These are phyloP conservation scores for Radiomyces spectabilis DNA, from an alignment of 192 early-diverging fungal species.

Conservation along the genomic window DNA sequence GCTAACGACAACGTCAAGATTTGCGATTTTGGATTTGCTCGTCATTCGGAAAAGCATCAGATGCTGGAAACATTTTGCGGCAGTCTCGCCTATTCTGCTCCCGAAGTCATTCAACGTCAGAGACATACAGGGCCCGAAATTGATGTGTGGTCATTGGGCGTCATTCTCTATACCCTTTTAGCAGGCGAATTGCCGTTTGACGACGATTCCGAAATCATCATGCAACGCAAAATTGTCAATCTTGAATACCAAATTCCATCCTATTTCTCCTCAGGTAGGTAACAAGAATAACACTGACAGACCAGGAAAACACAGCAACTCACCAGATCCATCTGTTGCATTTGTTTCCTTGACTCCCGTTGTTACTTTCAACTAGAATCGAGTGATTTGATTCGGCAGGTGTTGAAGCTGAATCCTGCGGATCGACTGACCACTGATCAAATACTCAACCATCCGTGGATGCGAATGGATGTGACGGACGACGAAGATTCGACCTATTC, in stretches of 20 bases:
- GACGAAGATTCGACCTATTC: slow-evolving; percentile 7
- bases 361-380: too few species aligned
- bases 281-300: too few species aligned
- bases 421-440: slow-evolving; percentile 56
- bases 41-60: slow-evolving; percentile 48
- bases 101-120: slow-evolving; percentile 69
- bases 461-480: background rate
- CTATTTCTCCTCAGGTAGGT: slow-evolving; percentile 53
- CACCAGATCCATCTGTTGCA: background rate
- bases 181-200: slow-evolving; percentile 80
- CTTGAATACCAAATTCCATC: slow-evolving; percentile 66
- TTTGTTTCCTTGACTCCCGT: too few species aligned
- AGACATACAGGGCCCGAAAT: slow-evolving; percentile 76
- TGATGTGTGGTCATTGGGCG: slow-evolving; percentile 93
- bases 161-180: slow-evolving; percentile 82
- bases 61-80: slow-evolving; percentile 59
- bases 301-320: too few species aligned
- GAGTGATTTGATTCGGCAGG: slow-evolving; percentile 53
- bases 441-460: slow-evolving; percentile 63
- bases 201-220: slow-evolving; percentile 64
- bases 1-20: slow-evolving; percentile 50
- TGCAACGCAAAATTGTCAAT: slow-evolving; percentile 64
- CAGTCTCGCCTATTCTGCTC: slow-evolving; percentile 69
- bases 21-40: slow-evolving; percentile 61
- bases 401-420: slow-evolving; percentile 59